Conservation (phyloP, 73 alveolate genomes). For the Paramecium primaurelia region DNA sequence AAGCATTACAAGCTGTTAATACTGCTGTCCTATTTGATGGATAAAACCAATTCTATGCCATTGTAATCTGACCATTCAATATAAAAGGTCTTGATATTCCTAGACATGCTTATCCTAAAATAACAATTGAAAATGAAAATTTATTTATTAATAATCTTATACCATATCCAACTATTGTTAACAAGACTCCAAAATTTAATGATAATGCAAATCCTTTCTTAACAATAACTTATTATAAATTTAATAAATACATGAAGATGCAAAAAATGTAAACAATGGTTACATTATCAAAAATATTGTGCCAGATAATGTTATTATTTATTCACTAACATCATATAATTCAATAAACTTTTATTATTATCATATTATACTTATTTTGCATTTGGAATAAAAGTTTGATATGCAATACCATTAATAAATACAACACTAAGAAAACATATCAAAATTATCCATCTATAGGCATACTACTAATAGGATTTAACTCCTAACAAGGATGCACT, state of each 20-base stretch:
- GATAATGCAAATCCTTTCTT: constrained; percentile 22
- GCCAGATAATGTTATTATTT: not conserved
- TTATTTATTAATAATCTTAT: not conserved
- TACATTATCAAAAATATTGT: constrained; percentile 35
- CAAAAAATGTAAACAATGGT: constrained; percentile 34
- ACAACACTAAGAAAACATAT: not conserved
- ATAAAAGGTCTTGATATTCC: constrained; percentile 37
- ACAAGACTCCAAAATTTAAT: not conserved
- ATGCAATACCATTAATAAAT: constrained; percentile 27
- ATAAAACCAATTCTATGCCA: constrained; percentile 34
- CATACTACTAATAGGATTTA: not conserved
- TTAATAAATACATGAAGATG: not conserved
- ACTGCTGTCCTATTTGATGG: constrained; percentile 26
- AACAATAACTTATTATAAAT: not conserved
- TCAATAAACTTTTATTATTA: not conserved
- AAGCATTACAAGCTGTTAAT: not conserved
- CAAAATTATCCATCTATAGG: constrained; percentile 21
- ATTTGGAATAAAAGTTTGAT: constrained; percentile 13
- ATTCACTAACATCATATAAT: not conserved
- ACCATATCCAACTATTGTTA: not conserved
- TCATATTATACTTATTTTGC: not conserved
- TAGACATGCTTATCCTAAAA: not conserved
- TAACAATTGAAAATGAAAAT: not conserved
- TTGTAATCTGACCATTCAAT: not conserved
- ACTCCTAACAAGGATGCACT: not conserved